Evolutionary conservation across 148 eudicot genomes (phyloP), one percentile per base, ranked within the genome.

Genomic region (Polygonum maritimum): DNA sequence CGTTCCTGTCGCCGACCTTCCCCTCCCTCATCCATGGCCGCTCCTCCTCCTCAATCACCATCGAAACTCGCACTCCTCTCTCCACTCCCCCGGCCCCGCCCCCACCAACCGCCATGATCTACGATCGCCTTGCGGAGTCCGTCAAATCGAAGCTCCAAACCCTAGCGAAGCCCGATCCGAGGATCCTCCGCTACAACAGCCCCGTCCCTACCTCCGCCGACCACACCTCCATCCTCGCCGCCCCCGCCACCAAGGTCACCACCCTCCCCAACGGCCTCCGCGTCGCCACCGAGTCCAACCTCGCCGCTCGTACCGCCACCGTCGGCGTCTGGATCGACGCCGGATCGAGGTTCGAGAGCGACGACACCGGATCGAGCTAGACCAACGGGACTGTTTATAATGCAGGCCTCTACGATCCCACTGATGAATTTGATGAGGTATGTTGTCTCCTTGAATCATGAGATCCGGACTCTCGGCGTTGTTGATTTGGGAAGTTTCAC

Each of bases 381-480:
- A 26, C 31, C 31, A 26, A 26, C 31, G 31, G 31, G 31, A n/a
- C 83, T 12, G 60, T 90, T 83, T 94, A 92, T 73, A 89, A 94
- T 80, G 85, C 88, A 4, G 98, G 97, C 7, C 49, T 94, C 57
- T 89, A 90, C 80, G 87, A 87, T 79, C 86, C 80, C 31, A 77
- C 80, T 0, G 90, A 92, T 11, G 97, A 94, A 40, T 86, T 78
- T 2, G 89, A 88, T 49, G 93, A 90, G 88, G 98, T 90, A 69
- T 14, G 45, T 41, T 6, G 45, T 9, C 45, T 41, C 9, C 45
- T 41, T 41, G 45, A 41, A 41, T 41, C 45, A 41, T 41, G 0
- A 5, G 8, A 41, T 5, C 8, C 8, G 1, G 45, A 41, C 45
- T 41, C 45, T 41, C 7, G 45, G 0, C 45, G 7, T 8, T 1